Conservation (phyloP, 2,329 filamentous ascomycete species). For the Fusarium sambucinum region DNA sequence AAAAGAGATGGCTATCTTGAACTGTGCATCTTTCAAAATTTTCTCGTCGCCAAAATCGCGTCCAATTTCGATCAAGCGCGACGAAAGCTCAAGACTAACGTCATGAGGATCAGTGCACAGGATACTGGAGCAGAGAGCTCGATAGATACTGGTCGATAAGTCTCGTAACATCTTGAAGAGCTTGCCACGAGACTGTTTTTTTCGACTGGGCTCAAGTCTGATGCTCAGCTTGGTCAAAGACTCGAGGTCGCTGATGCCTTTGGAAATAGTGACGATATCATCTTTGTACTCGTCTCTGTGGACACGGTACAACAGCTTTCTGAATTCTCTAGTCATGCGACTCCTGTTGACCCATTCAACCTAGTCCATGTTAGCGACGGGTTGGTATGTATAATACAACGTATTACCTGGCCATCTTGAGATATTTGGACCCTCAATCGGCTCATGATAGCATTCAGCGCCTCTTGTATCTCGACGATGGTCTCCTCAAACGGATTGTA, state of each 20-base stretch:
- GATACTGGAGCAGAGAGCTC: constrained; percentile 25
- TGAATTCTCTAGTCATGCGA: constrained; percentile 12
- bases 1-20: constrained; percentile 26
- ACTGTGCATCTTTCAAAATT: background rate
- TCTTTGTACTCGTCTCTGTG: constrained; percentile 26
- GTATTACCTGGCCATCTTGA: constrained; percentile 4
- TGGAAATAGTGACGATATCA: background rate
- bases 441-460: constrained; percentile 37
- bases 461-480: constrained; percentile 40
- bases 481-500: constrained; percentile 43
- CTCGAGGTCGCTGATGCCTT: constrained; percentile 16
- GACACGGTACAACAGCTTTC: constrained; percentile 13
- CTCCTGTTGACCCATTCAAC: constrained; percentile 7
- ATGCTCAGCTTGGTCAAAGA: background rate
- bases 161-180: constrained; percentile 21
- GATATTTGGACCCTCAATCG: constrained; percentile 5
- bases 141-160: constrained; percentile 20
- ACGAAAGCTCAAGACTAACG: constrained; percentile 5
- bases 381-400: accelerated
- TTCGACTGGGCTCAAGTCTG: constrained; percentile 12
- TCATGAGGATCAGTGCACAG: constrained; percentile 9
- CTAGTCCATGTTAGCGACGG: background rate
- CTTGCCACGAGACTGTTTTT: constrained; percentile 16
- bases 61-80: background rate
- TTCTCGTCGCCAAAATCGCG: background rate